These are phyloP conservation scores for Phytophthora chlamydospora DNA, from an alignment of 352 stramenopile genomes.

Conservation along the genomic window DNA sequence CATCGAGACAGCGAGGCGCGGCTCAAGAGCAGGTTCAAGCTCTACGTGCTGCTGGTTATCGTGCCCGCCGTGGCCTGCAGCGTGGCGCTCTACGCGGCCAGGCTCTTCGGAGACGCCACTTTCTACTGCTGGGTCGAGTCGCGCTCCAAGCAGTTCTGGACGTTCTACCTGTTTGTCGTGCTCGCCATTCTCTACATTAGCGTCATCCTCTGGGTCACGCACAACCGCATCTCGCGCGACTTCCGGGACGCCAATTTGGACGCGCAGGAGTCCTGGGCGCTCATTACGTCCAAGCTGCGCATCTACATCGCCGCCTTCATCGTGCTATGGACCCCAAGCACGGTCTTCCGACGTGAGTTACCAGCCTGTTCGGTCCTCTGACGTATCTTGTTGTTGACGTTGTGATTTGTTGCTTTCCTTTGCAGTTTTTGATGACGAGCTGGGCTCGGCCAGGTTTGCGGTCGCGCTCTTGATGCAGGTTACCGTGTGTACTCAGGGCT, in stretches of 20 bases:
- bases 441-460: conserved; percentile 52
- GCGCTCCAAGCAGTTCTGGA: conserved; percentile 51
- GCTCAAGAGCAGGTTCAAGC: conserved; percentile 62
- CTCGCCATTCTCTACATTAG: conserved; percentile 70
- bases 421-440: conserved; percentile 51
- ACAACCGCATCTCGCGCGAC: conserved; percentile 54
- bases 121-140: conserved; percentile 85
- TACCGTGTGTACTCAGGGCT: conserved; percentile 65
- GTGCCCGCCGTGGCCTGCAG: conserved; percentile 48
- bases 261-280: conserved; percentile 63
- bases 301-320: conserved; percentile 80
- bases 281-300: conserved; percentile 66
- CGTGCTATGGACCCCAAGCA: conserved; percentile 69
- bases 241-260: conserved; percentile 65
- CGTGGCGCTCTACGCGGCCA: conserved; percentile 44
- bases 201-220: conserved; percentile 66
- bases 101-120: conserved; percentile 46
- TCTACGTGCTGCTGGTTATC: conserved; percentile 60
- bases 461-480: conserved; percentile 72
- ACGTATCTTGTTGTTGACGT: conserved; percentile 12
- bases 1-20: conserved; percentile 65
- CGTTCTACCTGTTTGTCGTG: conserved; percentile 72
- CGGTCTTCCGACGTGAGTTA: conserved; percentile 63
- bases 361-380: neutral
- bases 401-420: conserved; percentile 1